Percentiles rank a stretch among this genome's conserved stretches.
Conservation (phyloP, 1,284 basidiomycete genomes). For the Trichosporon sp. region DNA sequence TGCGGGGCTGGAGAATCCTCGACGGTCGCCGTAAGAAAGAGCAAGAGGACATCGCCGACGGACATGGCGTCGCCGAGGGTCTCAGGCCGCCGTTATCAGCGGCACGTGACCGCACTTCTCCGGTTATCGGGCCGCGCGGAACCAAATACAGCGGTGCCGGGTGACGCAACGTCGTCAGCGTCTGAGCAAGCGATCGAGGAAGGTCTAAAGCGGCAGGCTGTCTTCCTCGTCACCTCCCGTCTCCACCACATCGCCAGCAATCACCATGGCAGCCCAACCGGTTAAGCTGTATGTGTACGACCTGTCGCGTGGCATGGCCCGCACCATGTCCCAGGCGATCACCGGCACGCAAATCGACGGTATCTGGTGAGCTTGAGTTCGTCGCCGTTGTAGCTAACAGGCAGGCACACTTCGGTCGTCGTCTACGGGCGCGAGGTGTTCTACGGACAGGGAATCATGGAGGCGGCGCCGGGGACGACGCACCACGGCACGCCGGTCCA, state of each 20-base stretch:
- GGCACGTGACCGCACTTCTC: not conserved
- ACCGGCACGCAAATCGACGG: conserved; percentile 83
- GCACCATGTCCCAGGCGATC: conserved; percentile 66
- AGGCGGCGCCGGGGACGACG: conserved; percentile 65
- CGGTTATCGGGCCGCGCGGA: not conserved
- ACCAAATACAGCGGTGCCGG: not conserved
- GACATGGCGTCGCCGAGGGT: not conserved
- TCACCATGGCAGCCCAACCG: conserved; percentile 23
- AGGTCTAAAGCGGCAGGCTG: not conserved
- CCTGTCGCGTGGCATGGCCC: conserved; percentile 76
- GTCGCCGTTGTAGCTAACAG: conserved; percentile 2
- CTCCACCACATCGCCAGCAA: not conserved
- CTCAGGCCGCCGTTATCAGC: not conserved
- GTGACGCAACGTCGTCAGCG: not conserved
- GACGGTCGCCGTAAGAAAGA: not conserved
- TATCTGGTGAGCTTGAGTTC: conserved; percentile 61
- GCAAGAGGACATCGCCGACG: not conserved
- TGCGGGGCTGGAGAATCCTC: no score
- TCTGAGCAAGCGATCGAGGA: not conserved
- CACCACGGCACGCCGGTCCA: conserved; percentile 76
- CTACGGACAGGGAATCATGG: conserved; percentile 77
- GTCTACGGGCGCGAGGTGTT: conserved; percentile 79
- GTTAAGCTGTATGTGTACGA: conserved; percentile 86
- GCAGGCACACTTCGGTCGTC: conserved; percentile 72
- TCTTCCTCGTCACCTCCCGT: not conserved